phyloP scores from a whole-genome alignment of 768 basidiomycete genomes.

The Tephrocybe sp. region DNA sequence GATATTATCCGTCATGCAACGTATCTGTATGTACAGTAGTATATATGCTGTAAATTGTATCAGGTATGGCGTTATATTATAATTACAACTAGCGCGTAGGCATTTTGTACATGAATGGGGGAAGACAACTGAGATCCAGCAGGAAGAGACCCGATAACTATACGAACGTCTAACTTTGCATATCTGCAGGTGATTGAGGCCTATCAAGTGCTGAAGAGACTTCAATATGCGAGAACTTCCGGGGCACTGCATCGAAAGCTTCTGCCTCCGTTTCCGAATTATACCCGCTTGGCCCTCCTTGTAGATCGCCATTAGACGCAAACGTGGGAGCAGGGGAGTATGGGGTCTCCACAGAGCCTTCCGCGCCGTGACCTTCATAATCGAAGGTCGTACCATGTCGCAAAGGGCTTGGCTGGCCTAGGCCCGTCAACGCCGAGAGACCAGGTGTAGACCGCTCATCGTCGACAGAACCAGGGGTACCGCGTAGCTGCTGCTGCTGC shows the following conservation, averaged over 20 bases:
- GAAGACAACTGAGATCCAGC: too few species aligned
- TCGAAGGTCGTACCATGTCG: constrained; percentile 42
- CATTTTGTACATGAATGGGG: not conserved
- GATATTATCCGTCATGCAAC: not conserved
- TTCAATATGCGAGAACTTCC: constrained; percentile 5
- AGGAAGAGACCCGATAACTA: too few species aligned
- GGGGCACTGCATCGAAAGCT: constrained; percentile 15
- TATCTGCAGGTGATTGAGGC: constrained; percentile 11
- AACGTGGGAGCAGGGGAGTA: constrained; percentile 53
- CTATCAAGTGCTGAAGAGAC: constrained; percentile 2
- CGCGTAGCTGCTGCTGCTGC: constrained; percentile 16
- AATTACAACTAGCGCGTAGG: not conserved
- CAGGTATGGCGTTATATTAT: not conserved
- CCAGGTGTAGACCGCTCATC: constrained; percentile 21
- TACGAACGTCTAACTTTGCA: not conserved
- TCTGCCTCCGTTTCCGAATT: constrained; percentile 46
- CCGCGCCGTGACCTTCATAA: constrained; percentile 22
- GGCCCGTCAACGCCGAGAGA: constrained; percentile 1
- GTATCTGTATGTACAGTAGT: not conserved
- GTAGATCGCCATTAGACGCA: constrained; percentile 48
- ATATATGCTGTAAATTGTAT: not conserved
- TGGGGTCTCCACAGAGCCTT: constrained; percentile 33
- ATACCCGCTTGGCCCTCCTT: constrained; percentile 54
- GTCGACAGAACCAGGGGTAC: constrained; percentile 15
- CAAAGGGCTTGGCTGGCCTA: constrained; percentile 39